phyloP scores from a whole-genome alignment of 306 rosid species.

The Vicia faba region DNA sequence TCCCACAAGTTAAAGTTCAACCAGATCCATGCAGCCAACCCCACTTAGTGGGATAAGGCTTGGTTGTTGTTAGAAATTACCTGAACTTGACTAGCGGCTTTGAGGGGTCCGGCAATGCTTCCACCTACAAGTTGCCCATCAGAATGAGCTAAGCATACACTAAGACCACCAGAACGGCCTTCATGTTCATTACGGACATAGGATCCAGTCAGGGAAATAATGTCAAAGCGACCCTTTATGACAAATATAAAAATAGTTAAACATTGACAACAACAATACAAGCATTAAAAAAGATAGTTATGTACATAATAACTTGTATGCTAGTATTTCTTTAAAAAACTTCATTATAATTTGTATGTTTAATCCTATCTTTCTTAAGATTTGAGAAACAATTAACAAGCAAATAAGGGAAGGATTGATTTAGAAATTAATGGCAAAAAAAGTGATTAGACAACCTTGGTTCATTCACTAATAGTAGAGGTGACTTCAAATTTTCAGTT shows the following conservation, averaged over 20 bases:
- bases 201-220: conserved; percentile 81
- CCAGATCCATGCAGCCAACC: neutral
- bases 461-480: conserved; percentile 8
- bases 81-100: conserved; percentile 91
- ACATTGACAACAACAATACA: conserved; percentile 8
- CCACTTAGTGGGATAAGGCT: too few species aligned
- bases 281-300: conserved; percentile 6
- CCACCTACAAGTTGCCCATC: conserved; percentile 91
- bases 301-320: neutral
- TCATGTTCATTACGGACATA: conserved; percentile 69
- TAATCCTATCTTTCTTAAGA: neutral
- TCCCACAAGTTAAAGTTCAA: conserved; percentile 21
- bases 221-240: conserved; percentile 84
- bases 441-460: neutral
- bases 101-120: conserved; percentile 86
- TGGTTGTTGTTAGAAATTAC: conserved; percentile 42
- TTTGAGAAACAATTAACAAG: conserved; percentile 18
- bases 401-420: neutral
- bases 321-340: neutral
- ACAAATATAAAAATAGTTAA: conserved; percentile 18
- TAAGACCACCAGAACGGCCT: conserved; percentile 75
- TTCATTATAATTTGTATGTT: neutral
- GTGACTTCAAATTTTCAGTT: conserved; percentile 9
- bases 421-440: neutral
- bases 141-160: conserved; percentile 71